These are phyloP conservation scores for Funneliformis mosseae DNA, from an alignment of 192 early-diverging fungal species.

Conservation along the genomic window DNA sequence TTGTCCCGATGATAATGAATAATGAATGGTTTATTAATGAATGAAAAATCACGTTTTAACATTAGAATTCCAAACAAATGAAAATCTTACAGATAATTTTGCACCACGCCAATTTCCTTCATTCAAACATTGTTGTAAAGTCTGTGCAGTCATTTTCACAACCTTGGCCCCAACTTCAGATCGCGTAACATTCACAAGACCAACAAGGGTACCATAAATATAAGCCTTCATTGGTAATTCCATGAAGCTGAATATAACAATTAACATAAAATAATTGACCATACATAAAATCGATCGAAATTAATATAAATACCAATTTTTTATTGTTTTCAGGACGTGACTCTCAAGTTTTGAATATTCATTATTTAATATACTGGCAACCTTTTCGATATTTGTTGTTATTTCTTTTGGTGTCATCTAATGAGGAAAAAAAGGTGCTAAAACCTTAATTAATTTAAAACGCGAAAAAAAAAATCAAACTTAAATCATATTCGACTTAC, in stretches of 20 bases:
- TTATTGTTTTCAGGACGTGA: constrained; percentile 63
- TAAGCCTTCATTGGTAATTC: constrained; percentile 76
- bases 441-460: neutral
- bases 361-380: constrained; percentile 69
- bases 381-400: constrained; percentile 25
- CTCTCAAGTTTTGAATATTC: constrained; percentile 69
- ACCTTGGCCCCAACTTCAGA: constrained; percentile 65
- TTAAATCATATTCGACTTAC: neutral
- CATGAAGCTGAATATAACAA: constrained; percentile 53
- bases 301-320: constrained; percentile 52
- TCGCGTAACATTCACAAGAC: constrained; percentile 79
- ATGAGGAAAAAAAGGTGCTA: neutral
- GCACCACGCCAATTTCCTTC: constrained; percentile 67
- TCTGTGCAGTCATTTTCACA: constrained; percentile 56
- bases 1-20: neutral
- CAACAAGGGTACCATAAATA: constrained; percentile 80
- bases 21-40: neutral
- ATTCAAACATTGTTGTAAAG: constrained; percentile 59
- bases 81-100: constrained; percentile 68
- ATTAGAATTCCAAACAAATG: neutral
- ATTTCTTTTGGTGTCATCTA: constrained; percentile 27
- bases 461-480: neutral
- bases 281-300: constrained; percentile 36
- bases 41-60: neutral
- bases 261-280: constrained; percentile 38